phyloP scores from a whole-genome alignment of 2,329 filamentous ascomycete genomes.

The Seiridium cupressi region DNA sequence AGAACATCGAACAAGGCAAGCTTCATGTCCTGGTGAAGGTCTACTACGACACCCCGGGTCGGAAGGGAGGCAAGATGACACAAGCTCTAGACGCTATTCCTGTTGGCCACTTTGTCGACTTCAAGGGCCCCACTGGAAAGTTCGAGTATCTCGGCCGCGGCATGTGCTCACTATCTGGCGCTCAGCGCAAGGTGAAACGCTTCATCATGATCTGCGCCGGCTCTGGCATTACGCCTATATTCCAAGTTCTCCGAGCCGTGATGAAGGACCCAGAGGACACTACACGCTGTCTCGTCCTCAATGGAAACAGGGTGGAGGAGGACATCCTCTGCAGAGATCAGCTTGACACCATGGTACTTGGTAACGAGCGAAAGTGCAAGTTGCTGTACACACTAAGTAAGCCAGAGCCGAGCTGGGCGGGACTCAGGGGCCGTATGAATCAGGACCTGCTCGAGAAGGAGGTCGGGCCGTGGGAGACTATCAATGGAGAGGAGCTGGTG shows the following conservation, averaged over 20 bases:
- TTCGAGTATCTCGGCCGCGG: conserved; percentile 77
- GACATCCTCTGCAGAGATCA: conserved; percentile 81
- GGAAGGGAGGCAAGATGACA: conserved; percentile 76
- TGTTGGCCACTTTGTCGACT: conserved; percentile 71
- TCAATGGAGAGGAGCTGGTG: conserved; percentile 56
- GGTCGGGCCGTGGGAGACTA: conserved; percentile 36
- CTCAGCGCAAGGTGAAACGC: conserved; percentile 54
- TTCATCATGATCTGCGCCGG: conserved; percentile 89
- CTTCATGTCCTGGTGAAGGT: conserved; percentile 81
- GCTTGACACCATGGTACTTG: conserved; percentile 60
- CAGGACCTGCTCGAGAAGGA: conserved; percentile 60
- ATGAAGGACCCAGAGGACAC: conserved; percentile 61
- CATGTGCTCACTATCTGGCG: conserved; percentile 57
- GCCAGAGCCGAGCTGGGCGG: conserved; percentile 63
- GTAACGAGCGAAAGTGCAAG: conserved; percentile 55
- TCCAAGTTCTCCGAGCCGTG: conserved; percentile 75
- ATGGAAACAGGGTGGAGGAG: conserved; percentile 74
- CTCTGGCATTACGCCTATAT: conserved; percentile 90
- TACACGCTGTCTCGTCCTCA: conserved; percentile 70
- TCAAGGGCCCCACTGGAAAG: conserved; percentile 86
- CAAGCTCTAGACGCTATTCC: conserved; percentile 72
- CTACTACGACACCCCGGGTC: conserved; percentile 61
- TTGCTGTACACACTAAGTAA: conserved; percentile 70
- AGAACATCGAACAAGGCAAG: conserved; percentile 55
- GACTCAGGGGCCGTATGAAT: conserved; percentile 66